These are phyloP conservation scores for Nakataea oryzae DNA, from an alignment of 2,329 filamentous ascomycete genomes.

Conservation along the genomic window DNA sequence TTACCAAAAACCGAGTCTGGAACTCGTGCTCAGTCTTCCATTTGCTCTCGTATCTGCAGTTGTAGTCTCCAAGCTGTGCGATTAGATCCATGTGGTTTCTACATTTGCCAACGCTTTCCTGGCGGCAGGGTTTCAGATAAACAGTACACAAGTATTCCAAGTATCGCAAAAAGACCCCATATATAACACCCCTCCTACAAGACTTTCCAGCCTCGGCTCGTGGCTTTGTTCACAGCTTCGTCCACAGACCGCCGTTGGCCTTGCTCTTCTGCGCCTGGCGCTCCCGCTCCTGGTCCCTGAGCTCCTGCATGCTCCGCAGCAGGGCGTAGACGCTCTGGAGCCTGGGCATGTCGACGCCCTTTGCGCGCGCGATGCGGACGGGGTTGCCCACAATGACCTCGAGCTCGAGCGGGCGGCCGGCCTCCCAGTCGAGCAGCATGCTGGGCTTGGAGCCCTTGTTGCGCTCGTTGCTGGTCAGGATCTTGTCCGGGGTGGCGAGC, in stretches of 20 bases:
- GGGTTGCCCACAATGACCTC: slow-evolving; percentile 66
- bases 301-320: slow-evolving; percentile 49
- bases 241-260: neutral
- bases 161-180: neutral
- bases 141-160: too few relatives aligned
- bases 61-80: too few relatives aligned
- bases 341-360: slow-evolving; percentile 54
- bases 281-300: slow-evolving; percentile 29
- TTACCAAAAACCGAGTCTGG: too few relatives aligned
- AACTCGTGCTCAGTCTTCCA: too few relatives aligned
- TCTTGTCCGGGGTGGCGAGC: slow-evolving; percentile 52
- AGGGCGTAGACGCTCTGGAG: slow-evolving; percentile 59
- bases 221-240: slow-evolving; percentile 23
- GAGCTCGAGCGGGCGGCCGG: slow-evolving; percentile 54
- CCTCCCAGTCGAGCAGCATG: slow-evolving; percentile 64
- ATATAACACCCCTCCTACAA: neutral
- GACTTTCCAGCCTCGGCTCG: neutral
- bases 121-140: too few relatives aligned
- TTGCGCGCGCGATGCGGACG: slow-evolving; percentile 50
- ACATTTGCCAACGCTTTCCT: too few relatives aligned
- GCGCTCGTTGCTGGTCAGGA: slow-evolving; percentile 50
- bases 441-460: slow-evolving; percentile 55
- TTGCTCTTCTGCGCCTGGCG: slow-evolving; percentile 27
- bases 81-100: too few relatives aligned
- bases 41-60: too few relatives aligned